Base-by-base conservation (phyloP, 148 eudicot genomes). In the Camellia lanceoleosa region DNA sequence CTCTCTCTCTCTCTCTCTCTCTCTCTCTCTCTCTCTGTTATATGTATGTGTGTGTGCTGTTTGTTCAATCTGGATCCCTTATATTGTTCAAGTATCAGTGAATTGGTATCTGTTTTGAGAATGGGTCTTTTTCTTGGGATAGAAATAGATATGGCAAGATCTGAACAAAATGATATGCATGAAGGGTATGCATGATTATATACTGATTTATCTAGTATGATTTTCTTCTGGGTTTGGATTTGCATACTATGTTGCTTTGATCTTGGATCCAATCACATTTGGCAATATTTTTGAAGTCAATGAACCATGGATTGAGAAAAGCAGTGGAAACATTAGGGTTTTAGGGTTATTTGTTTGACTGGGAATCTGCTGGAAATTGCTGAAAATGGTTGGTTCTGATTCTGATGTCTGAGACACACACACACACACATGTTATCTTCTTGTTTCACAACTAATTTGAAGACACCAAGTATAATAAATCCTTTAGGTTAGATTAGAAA, bases 11-110 rank as follows among this genome's bases (percentile, higher is more conserved):
- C 63, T 0, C 63, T 67, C 61, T 75, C 63, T 0, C 63, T 67
- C 61, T 75, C 63, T 0, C 63, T 67, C 61, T 75, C 63, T 38
- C 77, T 56, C 79, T 64, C 71, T 73, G 10, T 73, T 77, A 1
- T 7, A 0, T 43, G 0, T 18, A 10, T 64, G 3, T 7, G 0
- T 19, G 3, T 49, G 11, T 23, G 16, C 16, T 71, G 56, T 51
- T 46, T 18, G 23, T 49, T 49, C 38, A 30, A 30, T 49, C 52
- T 7, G 52, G 52, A 49, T n/a, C 20, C 4, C 19, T 55, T 55
- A n/a, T 60, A 60, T 15, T 18, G 20, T 66, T 44, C 70, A 66
- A n/a, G 51, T 68, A 4, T 12, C 46, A 14, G 19, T 41, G 7
- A 6, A 47, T 38, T 74, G 65, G 6, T 52, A 52, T 41, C 52